phyloP scores from a whole-genome alignment of 164 flowering plant genomes.

The Macadamia integrifolia region DNA sequence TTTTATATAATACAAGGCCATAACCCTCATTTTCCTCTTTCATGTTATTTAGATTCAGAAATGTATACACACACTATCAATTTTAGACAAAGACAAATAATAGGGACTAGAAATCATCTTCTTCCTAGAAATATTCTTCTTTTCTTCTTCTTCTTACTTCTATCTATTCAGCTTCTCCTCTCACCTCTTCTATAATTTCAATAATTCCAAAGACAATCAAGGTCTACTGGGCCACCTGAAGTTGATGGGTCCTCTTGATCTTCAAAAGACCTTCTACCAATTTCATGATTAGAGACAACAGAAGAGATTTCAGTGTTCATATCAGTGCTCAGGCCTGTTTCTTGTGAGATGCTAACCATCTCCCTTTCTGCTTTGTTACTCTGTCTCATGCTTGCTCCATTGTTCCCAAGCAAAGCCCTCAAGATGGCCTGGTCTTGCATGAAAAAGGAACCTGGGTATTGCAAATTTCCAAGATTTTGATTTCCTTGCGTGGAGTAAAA shows the following conservation, averaged over 20 bases:
- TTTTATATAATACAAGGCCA: conserved; percentile 9
- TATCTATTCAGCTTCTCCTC: background rate
- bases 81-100: background rate
- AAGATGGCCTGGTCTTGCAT: conserved; percentile 47
- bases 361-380: conserved; percentile 45
- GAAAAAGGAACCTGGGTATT: conserved; percentile 28
- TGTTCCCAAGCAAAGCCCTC: conserved; percentile 37
- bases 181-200: conserved; percentile 12
- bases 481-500: conserved; percentile 24
- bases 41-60: conserved; percentile 7
- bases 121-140: background rate
- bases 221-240: conserved; percentile 44
- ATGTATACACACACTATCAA: conserved; percentile 18
- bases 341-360: conserved; percentile 52
- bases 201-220: conserved; percentile 58
- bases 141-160: background rate
- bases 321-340: conserved; percentile 49
- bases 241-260: conserved; percentile 44
- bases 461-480: conserved; percentile 20
- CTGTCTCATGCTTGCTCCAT: conserved; percentile 35
- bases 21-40: conserved; percentile 6
- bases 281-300: conserved; percentile 40
- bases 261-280: conserved; percentile 38
- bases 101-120: background rate
- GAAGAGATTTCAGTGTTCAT: conserved; percentile 66